A percentile compares a stretch with the other conserved stretches of the same genome.
Evolutionary conservation across 495 filamentous ascomycete species (phyloP).

Genomic region (Evernia prunastri): DNA sequence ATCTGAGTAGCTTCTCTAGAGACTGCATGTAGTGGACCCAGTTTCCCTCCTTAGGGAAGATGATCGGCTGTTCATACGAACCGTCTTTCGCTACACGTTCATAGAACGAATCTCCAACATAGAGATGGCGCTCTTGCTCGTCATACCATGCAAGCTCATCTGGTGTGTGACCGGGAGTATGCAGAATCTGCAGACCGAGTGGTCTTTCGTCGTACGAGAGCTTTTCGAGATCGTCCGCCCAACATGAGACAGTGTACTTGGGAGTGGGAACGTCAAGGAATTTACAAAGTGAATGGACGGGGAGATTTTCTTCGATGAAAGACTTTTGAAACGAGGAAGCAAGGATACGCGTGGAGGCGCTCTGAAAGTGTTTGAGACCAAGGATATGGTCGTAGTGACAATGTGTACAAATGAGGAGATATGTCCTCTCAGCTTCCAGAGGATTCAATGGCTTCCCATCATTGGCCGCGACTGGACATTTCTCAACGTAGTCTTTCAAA

Average conservation of each 20-base stretch:
- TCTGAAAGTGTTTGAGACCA: conserved; percentile 32
- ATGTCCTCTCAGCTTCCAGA: conserved; percentile 22
- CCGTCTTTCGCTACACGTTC: conserved; percentile 25
- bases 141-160: conserved; percentile 40
- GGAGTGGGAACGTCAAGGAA: conserved; percentile 29
- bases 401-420: conserved; percentile 37
- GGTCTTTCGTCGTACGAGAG: conserved; percentile 15
- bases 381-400: conserved; percentile 41
- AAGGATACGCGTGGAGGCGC: conserved; percentile 28
- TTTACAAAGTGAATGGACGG: conserved; percentile 31
- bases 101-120: conserved; percentile 40
- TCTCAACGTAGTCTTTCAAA: conserved; percentile 35
- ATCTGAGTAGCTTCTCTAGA: conserved; percentile 27
- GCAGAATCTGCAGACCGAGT: conserved; percentile 33
- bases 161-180: conserved; percentile 40
- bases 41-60: conserved; percentile 34
- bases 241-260: conserved; percentile 32
- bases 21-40: conserved; percentile 30
- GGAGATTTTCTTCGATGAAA: conserved; percentile 33
- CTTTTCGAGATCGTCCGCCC: conserved; percentile 31
- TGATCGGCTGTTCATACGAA: conserved; percentile 30
- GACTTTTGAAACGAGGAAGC: conserved; percentile 31
- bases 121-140: conserved; percentile 33
- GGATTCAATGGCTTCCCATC: conserved; percentile 31
- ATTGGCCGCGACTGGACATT: conserved; percentile 30